Percentiles rank a stretch among this genome's conserved stretches.
Conservation (phyloP, 768 basidiomycete species). For the Lactarius trivialis region DNA sequence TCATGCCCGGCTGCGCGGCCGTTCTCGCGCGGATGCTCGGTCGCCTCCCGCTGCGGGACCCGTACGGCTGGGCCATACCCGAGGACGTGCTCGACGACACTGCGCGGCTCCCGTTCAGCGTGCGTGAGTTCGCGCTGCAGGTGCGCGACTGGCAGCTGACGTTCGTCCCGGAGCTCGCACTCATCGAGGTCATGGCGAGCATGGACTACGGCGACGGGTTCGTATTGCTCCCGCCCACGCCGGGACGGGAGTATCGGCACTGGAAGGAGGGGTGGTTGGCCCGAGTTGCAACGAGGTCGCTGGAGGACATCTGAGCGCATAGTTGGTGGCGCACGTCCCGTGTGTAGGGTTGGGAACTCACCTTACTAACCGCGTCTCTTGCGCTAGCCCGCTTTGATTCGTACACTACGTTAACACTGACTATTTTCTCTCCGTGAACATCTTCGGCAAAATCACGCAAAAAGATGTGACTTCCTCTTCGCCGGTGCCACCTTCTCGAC, state of each 20-base stretch:
- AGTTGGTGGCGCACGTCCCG: background rate
- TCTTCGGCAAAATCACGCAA: too few relatives aligned
- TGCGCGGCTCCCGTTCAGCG: constrained; percentile 6
- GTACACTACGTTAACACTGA: too few relatives aligned
- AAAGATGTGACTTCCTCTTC: too few relatives aligned
- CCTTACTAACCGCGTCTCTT: background rate
- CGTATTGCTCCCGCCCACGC: constrained; percentile 6
- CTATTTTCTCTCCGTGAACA: background rate
- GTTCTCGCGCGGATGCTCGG: constrained; percentile 18
- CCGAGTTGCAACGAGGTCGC: background rate
- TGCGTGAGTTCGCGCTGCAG: constrained; percentile 11
- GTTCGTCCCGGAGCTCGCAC: background rate
- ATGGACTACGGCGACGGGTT: constrained; percentile 19
- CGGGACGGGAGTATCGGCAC: background rate
- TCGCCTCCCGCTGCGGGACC: constrained; percentile 14
- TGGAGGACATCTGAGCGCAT: background rate
- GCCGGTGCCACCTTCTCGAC: too few relatives aligned
- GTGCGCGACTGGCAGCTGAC: background rate
- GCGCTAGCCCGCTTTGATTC: background rate
- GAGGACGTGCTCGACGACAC: background rate
- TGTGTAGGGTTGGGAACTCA: background rate
- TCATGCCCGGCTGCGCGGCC: constrained; percentile 19
- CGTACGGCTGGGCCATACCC: constrained; percentile 12
- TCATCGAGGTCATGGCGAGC: constrained; percentile 13
- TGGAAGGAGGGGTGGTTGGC: constrained; percentile 14